These are phyloP conservation scores for Phtheirospermum japonicum DNA, from an alignment of 257 asterid genomes.

Conservation along the genomic window DNA sequence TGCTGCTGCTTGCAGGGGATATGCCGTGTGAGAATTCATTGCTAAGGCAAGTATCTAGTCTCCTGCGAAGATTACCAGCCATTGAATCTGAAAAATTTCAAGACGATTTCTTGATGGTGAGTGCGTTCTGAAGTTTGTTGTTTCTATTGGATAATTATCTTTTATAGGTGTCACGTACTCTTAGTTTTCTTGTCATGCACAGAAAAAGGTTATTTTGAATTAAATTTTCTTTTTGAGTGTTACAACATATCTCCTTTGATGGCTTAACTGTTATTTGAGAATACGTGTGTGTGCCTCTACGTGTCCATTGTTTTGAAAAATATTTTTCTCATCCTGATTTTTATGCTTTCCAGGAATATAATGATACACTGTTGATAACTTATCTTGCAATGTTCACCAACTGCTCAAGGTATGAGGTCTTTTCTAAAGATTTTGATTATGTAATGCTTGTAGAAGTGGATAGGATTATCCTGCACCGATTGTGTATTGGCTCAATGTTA, in stretches of 20 bases:
- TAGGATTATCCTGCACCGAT: constrained; percentile 7
- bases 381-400: constrained; percentile 97
- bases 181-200: neutral
- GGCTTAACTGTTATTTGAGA: constrained; percentile 7
- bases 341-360: constrained; percentile 65
- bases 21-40: constrained; percentile 74
- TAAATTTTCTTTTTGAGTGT: neutral
- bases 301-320: neutral
- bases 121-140: constrained; percentile 28
- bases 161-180: neutral
- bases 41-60: constrained; percentile 91
- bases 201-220: constrained; percentile 1
- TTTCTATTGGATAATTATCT: constrained; percentile 9
- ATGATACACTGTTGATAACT: constrained; percentile 72
- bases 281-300: neutral
- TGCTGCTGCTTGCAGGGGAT: constrained; percentile 60
- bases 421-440: constrained; percentile 8
- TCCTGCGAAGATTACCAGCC: constrained; percentile 89
- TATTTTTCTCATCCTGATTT: constrained; percentile 25
- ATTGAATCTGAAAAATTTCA: constrained; percentile 82
- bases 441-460: constrained; percentile 9
- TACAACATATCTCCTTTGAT: constrained; percentile 13
- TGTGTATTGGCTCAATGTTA: neutral
- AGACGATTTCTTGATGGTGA: constrained; percentile 94
- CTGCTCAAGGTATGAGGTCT: constrained; percentile 75